Conservation (phyloP, 2,329 filamentous ascomycete genomes). For the Didymosphaeria variabile region DNA sequence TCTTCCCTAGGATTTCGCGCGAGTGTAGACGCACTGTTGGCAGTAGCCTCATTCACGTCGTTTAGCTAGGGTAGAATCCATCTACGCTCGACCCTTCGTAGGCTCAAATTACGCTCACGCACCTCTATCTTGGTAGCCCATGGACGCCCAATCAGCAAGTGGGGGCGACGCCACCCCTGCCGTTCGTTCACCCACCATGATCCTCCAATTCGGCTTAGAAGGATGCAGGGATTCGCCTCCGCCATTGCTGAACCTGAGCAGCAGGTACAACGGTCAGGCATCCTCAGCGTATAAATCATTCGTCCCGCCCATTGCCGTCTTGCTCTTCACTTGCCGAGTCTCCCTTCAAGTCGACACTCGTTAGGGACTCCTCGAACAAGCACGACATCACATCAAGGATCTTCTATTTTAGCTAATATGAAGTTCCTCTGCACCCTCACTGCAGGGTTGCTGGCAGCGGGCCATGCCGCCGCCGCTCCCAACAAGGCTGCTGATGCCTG, state of each 20-base stretch:
- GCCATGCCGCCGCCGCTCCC: constrained; percentile 10
- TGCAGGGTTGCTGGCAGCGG: constrained; percentile 13
- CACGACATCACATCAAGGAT: not conserved
- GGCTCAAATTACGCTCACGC: constrained; percentile 9
- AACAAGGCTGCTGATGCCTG: constrained; percentile 24
- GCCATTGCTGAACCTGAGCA: not conserved
- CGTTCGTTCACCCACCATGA: not conserved
- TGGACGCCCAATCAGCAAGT: constrained; percentile 3
- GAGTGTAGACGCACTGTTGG: constrained; percentile 1
- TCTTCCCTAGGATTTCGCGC: not conserved
- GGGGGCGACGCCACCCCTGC: constrained; percentile 1
- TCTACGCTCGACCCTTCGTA: constrained; percentile 4
- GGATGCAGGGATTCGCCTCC: constrained; percentile 2
- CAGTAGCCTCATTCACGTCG: not conserved
- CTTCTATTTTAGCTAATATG: constrained; percentile 12
- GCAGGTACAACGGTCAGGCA: not conserved
- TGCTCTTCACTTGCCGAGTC: constrained; percentile 9
- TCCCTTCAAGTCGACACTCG: constrained; percentile 2
- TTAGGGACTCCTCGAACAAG: not conserved
- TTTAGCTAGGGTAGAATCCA: constrained; percentile 4
- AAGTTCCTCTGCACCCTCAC: constrained; percentile 11
- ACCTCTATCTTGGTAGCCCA: not conserved
- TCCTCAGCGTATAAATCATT: not conserved
- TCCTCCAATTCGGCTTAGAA: not conserved
- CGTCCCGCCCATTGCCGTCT: not conserved